phyloP scores from a whole-genome alignment of 163 green algal genomes.

The Chloromonas sp. region DNA sequence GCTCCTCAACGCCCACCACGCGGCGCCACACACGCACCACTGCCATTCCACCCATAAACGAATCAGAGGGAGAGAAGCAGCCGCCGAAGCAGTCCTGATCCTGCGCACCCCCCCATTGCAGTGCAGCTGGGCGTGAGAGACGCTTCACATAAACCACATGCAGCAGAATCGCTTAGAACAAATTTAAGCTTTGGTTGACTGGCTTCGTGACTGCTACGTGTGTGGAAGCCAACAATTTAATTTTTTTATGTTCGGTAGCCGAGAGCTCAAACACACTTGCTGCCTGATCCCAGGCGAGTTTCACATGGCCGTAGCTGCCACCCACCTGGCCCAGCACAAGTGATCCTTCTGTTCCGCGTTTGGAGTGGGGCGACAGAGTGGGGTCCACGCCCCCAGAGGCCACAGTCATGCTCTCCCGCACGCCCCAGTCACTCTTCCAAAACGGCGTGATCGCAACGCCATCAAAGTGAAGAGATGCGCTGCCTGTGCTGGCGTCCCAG shows the following conservation, averaged over 20 bases:
- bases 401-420: conserved; percentile 3
- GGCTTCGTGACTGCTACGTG: no score
- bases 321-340: conserved; percentile 68
- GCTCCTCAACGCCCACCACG: conserved; percentile 37
- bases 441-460: conserved; percentile 54
- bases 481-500: conserved; percentile 58
- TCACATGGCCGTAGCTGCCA: no score
- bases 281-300: no score
- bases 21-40: conserved; percentile 68
- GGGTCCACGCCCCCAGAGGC: conserved; percentile 52
- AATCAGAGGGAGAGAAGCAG: conserved; percentile 68
- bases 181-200: no score
- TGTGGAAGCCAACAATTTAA: no score
- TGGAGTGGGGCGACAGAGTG: conserved; percentile 35
- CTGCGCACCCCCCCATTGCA: conserved; percentile 27
- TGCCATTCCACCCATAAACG: conserved; percentile 66
- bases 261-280: no score
- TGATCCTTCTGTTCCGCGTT: conserved; percentile 42
- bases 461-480: conserved; percentile 68
- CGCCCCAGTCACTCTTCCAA: conserved; percentile 40
- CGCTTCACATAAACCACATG: background rate
- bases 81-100: conserved; percentile 77
- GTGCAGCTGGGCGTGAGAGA: background rate
- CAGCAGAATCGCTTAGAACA: no score
- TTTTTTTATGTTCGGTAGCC: no score